Evolutionary conservation across 1,284 basidiomycete species (phyloP), one percentile per base, ranked within the genome.

Genomic region (Pisolithus thermaeus): DNA sequence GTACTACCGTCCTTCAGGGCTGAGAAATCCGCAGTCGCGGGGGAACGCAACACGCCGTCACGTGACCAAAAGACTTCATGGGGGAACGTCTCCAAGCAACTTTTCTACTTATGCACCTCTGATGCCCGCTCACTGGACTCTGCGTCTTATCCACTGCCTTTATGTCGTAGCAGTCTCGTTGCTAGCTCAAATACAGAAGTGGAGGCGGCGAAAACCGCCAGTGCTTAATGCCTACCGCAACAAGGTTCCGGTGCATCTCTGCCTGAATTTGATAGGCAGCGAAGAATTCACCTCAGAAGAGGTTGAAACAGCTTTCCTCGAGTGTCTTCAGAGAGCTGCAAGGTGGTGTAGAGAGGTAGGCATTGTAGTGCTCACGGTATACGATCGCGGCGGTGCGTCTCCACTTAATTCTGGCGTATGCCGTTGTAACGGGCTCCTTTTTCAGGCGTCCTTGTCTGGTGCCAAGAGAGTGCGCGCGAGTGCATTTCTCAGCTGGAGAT

Each of bases 381-480:
- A 88, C 58, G 87, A 90, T 62, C 73, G 77, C 53, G 68, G 78
- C 55, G 87, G 88, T 88, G 79, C 30, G 37, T 27, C 51, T 22
- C 47, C 49, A 52, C 30, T 9, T 42, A 12, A 12, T 57, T 18
- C 40, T 44, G 16, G 54, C 47, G 6, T 11, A n/a, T 41, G 28
- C 16, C 36, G 28, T 51, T 52, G 56, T 27, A 56, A 52, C 41
- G 39, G 40, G 37, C 50, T 40, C 45, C 41, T 23, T 16, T 32
- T 36, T 22, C 49, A 87, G 84, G 83, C 20, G 50, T 75, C 43
- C 68, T 84, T 30, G 61, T 71, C 11, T 65, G 69, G 47, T 74
- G 68, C 50, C 72, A 74, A 11, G 70, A 75, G 49, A 54, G 56
- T 27, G 73, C 78, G 37, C 68, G 67, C 46, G 65, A 68, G 51